Evolutionary conservation across 2,329 filamentous ascomycete genomes (phyloP).

Genomic region (Aureobasidium melanogenum): DNA sequence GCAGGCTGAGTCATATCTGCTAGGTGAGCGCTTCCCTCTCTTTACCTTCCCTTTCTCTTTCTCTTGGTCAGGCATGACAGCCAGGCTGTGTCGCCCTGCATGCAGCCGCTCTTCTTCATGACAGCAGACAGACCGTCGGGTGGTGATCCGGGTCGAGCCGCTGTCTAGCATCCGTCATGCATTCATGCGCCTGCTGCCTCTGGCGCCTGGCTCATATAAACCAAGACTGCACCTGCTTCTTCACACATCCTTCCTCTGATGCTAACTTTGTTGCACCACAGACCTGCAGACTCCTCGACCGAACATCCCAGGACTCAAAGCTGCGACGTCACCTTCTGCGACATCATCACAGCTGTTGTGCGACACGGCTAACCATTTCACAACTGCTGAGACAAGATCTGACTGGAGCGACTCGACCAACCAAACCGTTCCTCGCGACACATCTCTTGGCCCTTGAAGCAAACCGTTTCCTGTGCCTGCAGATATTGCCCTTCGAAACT

Average conservation of each 20-base stretch:
- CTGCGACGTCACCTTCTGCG: conserved; percentile 2
- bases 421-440: neutral
- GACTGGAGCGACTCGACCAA: conserved; percentile 6
- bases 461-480: conserved; percentile 7
- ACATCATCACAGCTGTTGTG: conserved; percentile 7
- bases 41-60: neutral
- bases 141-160: neutral
- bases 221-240: neutral
- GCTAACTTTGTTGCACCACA: neutral
- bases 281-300: neutral
- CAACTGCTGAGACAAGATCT: conserved; percentile 7
- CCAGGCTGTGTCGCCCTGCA: conserved; percentile 2
- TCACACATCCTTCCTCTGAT: neutral
- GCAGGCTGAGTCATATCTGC: neutral
- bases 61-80: neutral
- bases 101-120: conserved; percentile 6
- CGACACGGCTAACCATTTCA: conserved; percentile 10
- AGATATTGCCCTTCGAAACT: neutral
- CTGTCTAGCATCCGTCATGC: conserved; percentile 5
- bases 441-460: conserved; percentile 1
- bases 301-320: neutral
- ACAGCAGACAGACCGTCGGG: conserved; percentile 1
- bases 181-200: conserved; percentile 5
- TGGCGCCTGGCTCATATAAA: neutral
- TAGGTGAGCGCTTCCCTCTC: neutral